phyloP scores from a whole-genome alignment of 2,329 filamentous ascomycete genomes.

The Diaporthe amygdali region DNA sequence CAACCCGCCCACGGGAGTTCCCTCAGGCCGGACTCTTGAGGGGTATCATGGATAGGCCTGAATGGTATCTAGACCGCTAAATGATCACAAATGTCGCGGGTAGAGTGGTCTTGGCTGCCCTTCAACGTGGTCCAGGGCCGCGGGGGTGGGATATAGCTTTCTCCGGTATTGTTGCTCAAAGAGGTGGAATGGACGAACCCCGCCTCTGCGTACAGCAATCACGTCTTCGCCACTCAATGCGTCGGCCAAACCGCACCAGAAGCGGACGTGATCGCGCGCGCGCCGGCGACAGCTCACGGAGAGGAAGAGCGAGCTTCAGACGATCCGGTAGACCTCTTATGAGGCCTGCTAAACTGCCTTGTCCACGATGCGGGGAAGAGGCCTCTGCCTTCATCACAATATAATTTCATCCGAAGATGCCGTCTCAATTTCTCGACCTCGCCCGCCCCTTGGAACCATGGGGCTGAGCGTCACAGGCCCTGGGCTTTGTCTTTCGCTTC shows the following conservation, averaged over 20 bases:
- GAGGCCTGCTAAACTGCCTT: neutral
- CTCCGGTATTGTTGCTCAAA: constrained; percentile 11
- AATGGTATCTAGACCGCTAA: neutral
- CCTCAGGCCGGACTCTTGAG: neutral
- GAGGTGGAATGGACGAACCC: constrained; percentile 9
- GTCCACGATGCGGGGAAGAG: neutral
- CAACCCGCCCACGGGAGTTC: neutral
- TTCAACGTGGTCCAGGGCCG: neutral
- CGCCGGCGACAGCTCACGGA: neutral
- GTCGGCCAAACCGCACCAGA: neutral
- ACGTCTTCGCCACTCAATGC: constrained; percentile 3
- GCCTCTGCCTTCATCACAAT: neutral
- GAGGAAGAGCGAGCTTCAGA: neutral
- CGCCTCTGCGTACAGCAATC: neutral
- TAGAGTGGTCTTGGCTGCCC: neutral
- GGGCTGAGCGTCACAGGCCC: constrained; percentile 10
- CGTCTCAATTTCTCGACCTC: constrained; percentile 1
- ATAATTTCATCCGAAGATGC: constrained; percentile 3
- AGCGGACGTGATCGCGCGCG: neutral
- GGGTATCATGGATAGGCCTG: neutral
- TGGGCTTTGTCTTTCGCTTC: neutral
- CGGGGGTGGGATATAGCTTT: neutral
- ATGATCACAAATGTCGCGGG: neutral
- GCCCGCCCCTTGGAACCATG: neutral
- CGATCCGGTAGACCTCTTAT: neutral